phyloP scores from a whole-genome alignment of 2,329 filamentous ascomycete species.

The Sarocladium strictum region DNA sequence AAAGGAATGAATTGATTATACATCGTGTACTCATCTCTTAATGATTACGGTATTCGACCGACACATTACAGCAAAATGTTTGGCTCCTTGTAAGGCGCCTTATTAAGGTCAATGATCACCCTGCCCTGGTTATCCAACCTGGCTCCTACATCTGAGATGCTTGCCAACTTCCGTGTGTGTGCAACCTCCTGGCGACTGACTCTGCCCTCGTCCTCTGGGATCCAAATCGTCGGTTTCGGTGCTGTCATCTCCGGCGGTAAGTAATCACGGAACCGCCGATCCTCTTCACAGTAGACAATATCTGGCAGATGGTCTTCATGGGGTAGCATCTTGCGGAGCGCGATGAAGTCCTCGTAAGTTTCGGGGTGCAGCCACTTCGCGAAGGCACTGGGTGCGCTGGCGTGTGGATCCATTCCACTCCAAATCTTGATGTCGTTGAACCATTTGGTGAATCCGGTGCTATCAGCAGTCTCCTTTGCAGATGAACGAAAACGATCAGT shows the following conservation, averaged over 20 bases:
- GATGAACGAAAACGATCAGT: neutral
- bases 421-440: conserved; percentile 30
- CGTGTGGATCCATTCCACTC: conserved; percentile 21
- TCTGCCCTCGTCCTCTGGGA: conserved; percentile 68
- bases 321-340: conserved; percentile 64
- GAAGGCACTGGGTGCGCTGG: conserved; percentile 43
- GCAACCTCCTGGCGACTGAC: conserved; percentile 72
- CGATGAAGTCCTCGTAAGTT: conserved; percentile 67
- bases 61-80: conserved; percentile 32
- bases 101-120: conserved; percentile 29
- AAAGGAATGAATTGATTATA: no score
- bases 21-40: neutral
- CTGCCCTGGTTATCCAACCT: conserved; percentile 27
- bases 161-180: conserved; percentile 64
- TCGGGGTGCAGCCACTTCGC: conserved; percentile 72
- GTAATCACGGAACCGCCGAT: conserved; percentile 46
- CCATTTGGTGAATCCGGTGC: conserved; percentile 17
- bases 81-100: conserved; percentile 29
- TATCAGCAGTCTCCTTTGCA: neutral
- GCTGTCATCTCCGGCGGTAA: conserved; percentile 59
- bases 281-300: conserved; percentile 45
- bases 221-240: conserved; percentile 71
- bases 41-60: neutral
- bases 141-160: conserved; percentile 61
- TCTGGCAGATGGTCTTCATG: conserved; percentile 34